Evolutionary conservation across 352 stramenopile species (phyloP).

Genomic region (Phytophthora ohioensis): DNA sequence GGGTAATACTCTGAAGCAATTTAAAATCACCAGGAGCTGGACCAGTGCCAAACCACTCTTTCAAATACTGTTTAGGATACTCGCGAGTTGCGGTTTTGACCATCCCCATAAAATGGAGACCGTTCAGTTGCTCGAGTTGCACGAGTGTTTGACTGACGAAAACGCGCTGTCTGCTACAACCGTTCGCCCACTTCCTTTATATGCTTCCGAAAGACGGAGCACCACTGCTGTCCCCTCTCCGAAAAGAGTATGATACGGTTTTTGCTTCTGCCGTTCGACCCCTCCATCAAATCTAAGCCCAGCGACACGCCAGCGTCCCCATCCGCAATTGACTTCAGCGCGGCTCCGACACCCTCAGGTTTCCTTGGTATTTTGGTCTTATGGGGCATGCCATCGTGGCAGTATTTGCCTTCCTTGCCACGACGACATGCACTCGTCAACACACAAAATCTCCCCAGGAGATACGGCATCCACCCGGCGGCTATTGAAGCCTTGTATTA

Average conservation of each 20-base stretch:
- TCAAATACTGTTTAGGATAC: background rate
- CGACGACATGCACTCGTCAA: background rate
- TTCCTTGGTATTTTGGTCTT: constrained; percentile 15
- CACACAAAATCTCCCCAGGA: background rate
- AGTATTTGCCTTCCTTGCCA: background rate
- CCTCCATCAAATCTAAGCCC: background rate
- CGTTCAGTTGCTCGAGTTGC: background rate
- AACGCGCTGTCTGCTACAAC: background rate
- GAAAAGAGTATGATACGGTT: background rate
- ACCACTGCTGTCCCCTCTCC: constrained; percentile 5
- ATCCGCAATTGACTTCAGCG: constrained; percentile 3
- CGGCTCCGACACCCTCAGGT: background rate
- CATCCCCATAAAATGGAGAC: constrained; percentile 1
- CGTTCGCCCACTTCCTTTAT: background rate
- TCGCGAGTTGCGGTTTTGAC: background rate
- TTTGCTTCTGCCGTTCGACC: background rate
- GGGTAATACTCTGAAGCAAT: background rate
- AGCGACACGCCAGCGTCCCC: background rate
- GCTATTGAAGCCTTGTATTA: constrained; percentile 1
- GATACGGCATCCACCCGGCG: background rate
- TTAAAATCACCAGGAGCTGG: background rate
- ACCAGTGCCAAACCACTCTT: background rate
- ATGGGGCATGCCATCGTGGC: background rate
- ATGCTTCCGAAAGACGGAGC: background rate
- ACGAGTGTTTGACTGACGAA: constrained; percentile 1